Percentiles rank a stretch among this genome's conserved stretches.
Conservation (phyloP, 176 grass and related monocot species). For the Juncus inflexus region DNA sequence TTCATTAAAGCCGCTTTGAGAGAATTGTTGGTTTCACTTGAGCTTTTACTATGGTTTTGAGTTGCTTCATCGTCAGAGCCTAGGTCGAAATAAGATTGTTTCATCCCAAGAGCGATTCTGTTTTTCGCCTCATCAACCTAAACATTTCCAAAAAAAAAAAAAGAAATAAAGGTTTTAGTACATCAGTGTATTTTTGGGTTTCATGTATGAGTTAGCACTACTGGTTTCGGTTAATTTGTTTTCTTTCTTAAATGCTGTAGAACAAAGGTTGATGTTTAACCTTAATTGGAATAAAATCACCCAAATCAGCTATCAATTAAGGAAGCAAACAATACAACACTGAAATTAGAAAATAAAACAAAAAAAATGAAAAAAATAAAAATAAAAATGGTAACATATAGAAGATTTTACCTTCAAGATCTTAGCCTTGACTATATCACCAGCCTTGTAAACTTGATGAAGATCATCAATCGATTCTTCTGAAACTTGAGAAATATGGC, state of each 20-base stretch:
- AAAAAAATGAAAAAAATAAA: slow-evolving; percentile 2
- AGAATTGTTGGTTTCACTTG: too few relatives aligned
- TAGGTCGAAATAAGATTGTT: slow-evolving; percentile 64
- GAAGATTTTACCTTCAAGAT: slow-evolving; percentile 70
- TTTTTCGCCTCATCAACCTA: slow-evolving; percentile 71
- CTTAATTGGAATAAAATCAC: too few relatives aligned
- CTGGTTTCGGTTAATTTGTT: too few relatives aligned
- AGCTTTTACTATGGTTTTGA: slow-evolving; percentile 21
- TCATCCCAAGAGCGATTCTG: slow-evolving; percentile 79
- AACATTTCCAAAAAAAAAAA: neutral
- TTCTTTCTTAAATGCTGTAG: too few relatives aligned
- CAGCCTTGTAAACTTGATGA: slow-evolving; percentile 59
- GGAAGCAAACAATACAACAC: neutral
- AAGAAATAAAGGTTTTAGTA: too few relatives aligned
- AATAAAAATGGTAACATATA: neutral
- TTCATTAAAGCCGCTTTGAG: slow-evolving; percentile 2
- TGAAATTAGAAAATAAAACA: slow-evolving; percentile 16
- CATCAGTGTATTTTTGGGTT: too few relatives aligned
- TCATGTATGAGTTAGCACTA: too few relatives aligned
- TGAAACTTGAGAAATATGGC: slow-evolving; percentile 86
- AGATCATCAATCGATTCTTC: slow-evolving; percentile 73
- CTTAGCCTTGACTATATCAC: slow-evolving; percentile 70
- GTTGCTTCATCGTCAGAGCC: slow-evolving; percentile 24
- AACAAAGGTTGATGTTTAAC: too few relatives aligned
- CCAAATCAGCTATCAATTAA: neutral